Evolutionary conservation across 257 asterid genomes (phyloP).

Genomic region (Agastache rugosa): DNA sequence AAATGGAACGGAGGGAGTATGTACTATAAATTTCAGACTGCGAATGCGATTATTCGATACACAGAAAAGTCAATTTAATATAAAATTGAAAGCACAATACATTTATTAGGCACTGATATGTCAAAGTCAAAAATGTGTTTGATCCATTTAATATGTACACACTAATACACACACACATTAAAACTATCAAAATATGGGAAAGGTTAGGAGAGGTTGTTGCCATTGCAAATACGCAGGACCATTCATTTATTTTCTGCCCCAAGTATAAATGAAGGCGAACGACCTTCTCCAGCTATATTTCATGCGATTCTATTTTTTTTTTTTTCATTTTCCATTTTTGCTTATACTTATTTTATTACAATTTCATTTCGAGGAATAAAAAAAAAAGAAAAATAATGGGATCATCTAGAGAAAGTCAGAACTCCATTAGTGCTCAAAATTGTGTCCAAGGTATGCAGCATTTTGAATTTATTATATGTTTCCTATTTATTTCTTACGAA

Average conservation of each 20-base stretch:
- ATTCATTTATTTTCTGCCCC: constrained; percentile 10
- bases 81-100: too few species aligned
- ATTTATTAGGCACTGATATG: too few species aligned
- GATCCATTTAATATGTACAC: neutral
- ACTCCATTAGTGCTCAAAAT: constrained; percentile 33
- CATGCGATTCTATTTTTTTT: neutral
- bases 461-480: neutral
- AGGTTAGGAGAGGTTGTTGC: constrained; percentile 25
- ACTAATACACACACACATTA: neutral
- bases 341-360: neutral
- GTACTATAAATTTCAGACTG: too few species aligned
- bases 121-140: too few species aligned
- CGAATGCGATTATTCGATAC: too few species aligned
- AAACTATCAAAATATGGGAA: neutral
- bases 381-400: too few species aligned
- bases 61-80: too few species aligned
- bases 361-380: neutral
- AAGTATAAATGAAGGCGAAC: constrained; percentile 1
- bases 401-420: constrained; percentile 15
- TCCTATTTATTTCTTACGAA: neutral
- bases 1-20: too few species aligned
- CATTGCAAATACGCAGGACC: constrained; percentile 19
- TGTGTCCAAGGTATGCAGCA: constrained; percentile 26
- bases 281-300: constrained; percentile 13
- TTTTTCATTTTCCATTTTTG: neutral